These are phyloP conservation scores for Pseudogymnoascus sp. DNA, from an alignment of 2,329 filamentous ascomycete species.

Conservation along the genomic window DNA sequence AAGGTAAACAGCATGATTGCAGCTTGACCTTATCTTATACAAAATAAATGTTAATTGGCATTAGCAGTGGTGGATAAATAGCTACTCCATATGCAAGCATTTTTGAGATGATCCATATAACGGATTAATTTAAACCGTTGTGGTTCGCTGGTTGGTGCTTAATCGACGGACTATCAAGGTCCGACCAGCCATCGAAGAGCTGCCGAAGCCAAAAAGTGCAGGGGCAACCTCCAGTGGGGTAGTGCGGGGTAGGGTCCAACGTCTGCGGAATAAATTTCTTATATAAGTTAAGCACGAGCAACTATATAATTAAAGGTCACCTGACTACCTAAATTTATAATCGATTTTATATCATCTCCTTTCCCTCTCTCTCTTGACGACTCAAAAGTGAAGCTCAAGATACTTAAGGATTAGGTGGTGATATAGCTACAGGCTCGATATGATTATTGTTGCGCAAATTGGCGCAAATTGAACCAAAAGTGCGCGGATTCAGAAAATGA, in stretches of 20 bases:
- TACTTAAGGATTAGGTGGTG: too few species aligned
- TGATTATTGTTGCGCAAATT: too few species aligned
- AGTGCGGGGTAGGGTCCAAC: background rate
- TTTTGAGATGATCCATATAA: conserved; percentile 2
- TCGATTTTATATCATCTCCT: background rate
- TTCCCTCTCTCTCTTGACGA: background rate
- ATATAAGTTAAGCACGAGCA: background rate
- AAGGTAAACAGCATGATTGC: conserved; percentile 1
- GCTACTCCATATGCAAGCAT: background rate
- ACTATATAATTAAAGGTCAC: background rate
- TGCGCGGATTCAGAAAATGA: too few species aligned
- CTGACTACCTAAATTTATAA: background rate
- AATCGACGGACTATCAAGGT: background rate
- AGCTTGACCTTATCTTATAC: background rate
- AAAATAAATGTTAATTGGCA: background rate
- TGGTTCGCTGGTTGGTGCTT: background rate
- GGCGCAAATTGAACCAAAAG: too few species aligned
- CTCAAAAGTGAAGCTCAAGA: too few species aligned
- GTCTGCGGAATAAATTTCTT: background rate
- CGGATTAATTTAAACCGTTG: background rate
- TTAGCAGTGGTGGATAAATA: conserved; percentile 7
- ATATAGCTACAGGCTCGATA: too few species aligned
- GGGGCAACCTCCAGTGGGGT: background rate
- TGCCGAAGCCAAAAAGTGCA: background rate
- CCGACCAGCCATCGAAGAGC: background rate